phyloP scores from a whole-genome alignment of 2,329 filamentous ascomycete species.

The Elsinoe australis region DNA sequence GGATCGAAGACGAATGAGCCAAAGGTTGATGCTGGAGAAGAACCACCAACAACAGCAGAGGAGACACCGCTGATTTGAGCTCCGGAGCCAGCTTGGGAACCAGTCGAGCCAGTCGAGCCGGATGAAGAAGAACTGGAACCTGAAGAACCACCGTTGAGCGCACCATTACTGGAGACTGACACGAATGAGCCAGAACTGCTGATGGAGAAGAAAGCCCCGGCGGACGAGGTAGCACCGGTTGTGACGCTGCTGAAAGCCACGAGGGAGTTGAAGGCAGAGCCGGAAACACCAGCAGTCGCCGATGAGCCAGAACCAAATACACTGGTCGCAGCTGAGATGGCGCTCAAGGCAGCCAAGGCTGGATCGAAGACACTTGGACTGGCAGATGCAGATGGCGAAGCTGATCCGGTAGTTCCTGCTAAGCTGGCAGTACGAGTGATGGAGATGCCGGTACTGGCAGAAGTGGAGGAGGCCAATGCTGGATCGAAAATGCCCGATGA shows the following conservation, averaged over 20 bases:
- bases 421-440: not conserved
- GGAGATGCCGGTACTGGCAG: not conserved
- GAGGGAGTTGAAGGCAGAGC: conserved; percentile 1
- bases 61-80: conserved; percentile 10
- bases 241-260: not conserved
- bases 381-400: no score
- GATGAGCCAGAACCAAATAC: no score
- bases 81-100: conserved; percentile 10
- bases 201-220: conserved; percentile 13
- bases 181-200: conserved; percentile 16
- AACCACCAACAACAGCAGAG: conserved; percentile 9
- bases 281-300: not conserved
- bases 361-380: not conserved
- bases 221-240: conserved; percentile 6
- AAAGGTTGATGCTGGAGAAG: conserved; percentile 14
- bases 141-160: not conserved
- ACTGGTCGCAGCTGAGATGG: conserved; percentile 7
- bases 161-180: conserved; percentile 4
- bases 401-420: no score
- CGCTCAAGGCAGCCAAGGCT: not conserved
- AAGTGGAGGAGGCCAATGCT: not conserved
- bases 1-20: conserved; percentile 13
- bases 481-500: conserved; percentile 2
- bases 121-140: conserved; percentile 1
- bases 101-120: conserved; percentile 3